phyloP scores from a whole-genome alignment of 805 yeast genomes.

The Jamesozyma hellenica region DNA sequence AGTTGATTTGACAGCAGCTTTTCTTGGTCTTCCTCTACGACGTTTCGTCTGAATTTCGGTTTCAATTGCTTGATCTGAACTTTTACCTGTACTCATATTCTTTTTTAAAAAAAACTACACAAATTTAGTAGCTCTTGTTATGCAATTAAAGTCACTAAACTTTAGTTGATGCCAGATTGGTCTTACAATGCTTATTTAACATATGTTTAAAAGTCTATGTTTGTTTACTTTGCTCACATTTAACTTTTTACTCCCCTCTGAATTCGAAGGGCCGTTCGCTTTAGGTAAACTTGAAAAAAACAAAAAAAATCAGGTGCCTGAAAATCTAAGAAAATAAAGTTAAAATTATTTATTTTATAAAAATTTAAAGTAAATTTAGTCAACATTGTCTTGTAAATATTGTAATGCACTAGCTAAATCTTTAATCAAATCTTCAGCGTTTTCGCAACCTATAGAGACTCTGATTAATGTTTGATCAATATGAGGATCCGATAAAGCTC shows the following conservation, averaged over 20 bases:
- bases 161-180: too few species aligned
- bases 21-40: slow-evolving; percentile 9
- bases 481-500: slow-evolving; percentile 57
- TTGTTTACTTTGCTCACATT: too few species aligned
- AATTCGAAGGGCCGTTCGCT: slow-evolving; percentile 5
- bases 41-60: not conserved
- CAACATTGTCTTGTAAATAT: slow-evolving; percentile 7
- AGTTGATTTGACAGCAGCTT: slow-evolving; percentile 2
- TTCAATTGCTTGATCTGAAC: not conserved
- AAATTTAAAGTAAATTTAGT: not conserved
- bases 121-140: too few species aligned
- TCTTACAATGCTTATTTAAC: too few species aligned
- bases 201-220: too few species aligned
- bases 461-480: slow-evolving; percentile 54
- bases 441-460: slow-evolving; percentile 73
- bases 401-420: slow-evolving; percentile 60
- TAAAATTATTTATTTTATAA: too few species aligned
- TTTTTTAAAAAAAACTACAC: too few species aligned
- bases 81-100: not conserved
- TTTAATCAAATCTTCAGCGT: slow-evolving; percentile 60
- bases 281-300: too few species aligned
- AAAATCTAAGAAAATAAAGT: too few species aligned
- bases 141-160: too few species aligned
- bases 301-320: too few species aligned
- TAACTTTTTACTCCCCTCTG: slow-evolving; percentile 8